A percentile compares a stretch with the other conserved stretches of the same genome.
These are phyloP conservation scores for Alternaria incomplexa DNA, from an alignment of 2,329 filamentous ascomycete species.

Conservation along the genomic window DNA sequence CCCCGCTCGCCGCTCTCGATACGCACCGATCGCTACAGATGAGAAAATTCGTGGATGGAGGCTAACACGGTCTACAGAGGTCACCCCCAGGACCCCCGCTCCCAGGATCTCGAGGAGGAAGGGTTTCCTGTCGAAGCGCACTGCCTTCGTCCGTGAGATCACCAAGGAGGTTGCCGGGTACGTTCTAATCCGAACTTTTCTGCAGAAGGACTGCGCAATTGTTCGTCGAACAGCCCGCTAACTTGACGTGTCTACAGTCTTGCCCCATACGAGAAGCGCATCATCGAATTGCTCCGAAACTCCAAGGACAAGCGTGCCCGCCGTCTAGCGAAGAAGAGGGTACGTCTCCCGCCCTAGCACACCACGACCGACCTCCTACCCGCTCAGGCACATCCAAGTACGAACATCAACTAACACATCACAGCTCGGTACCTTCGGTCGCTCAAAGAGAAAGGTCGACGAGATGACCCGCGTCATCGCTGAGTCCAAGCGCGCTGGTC, in stretches of 20 bases:
- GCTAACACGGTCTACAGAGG: conserved; percentile 50
- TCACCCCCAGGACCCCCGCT: conserved; percentile 59
- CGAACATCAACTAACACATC: conserved; percentile 32
- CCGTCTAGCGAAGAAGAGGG: conserved; percentile 99
- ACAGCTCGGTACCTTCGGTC: conserved; percentile 96
- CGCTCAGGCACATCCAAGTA: not conserved
- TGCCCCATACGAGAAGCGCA: conserved; percentile 81
- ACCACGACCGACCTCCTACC: not conserved
- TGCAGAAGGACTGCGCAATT: not conserved
- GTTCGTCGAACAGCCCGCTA: conserved; percentile 6
- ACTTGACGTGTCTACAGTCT: conserved; percentile 22
- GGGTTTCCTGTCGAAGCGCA: conserved; percentile 96
- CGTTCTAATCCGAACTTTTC: conserved; percentile 47
- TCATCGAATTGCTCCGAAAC: conserved; percentile 99
- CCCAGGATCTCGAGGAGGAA: conserved; percentile 72
- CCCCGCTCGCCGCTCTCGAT: conserved; percentile 21
- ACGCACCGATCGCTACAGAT: conserved; percentile 12
- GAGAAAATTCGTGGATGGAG: conserved; percentile 18
- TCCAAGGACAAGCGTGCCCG: conserved; percentile 98
- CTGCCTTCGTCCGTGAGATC: conserved; percentile 94
- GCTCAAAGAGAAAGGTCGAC: conserved; percentile 99
- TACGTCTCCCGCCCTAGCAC: conserved; percentile 58
- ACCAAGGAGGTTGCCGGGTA: conserved; percentile 98
- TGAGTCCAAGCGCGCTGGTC: conserved; percentile 82
- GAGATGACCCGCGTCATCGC: conserved; percentile 98